Base-by-base conservation (phyloP, 371 early-diverging fungal species). In the Syncephalastrum racemosum region DNA sequence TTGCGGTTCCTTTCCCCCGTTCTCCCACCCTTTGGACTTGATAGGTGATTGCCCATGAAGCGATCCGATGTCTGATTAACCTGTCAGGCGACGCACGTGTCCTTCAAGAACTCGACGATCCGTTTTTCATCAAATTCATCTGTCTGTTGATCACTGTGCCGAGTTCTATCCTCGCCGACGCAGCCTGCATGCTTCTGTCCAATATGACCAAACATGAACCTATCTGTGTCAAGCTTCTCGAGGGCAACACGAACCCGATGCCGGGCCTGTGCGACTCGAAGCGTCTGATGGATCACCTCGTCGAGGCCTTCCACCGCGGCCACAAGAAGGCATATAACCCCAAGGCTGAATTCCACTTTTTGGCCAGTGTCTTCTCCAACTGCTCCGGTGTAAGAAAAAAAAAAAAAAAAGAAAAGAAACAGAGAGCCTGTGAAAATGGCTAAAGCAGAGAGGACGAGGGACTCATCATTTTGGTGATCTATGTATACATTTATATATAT, bases 291-390 rank as follows among this genome's bases (percentile, higher is more conserved):
- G 94, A 90, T 59, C 94, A 95, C 62, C 71, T 97, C 24, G 83
- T 90, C 2, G 94, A 94, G 55, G 84, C 89, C 12, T 97, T 95
- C 76, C 86, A 87, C 57, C 85, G 84, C 50, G 93, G 93, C 10
- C 83, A 83, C 54, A 82, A 88, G 46, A 86, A 82, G 51, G 71
- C 72, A 44, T 92, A 89, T 71, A 96, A 95, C 67, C 84, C 87
- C 42, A 68, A 87, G 40, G 96, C 97, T 16, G 81, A 85, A 46
- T 96, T 69, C 64, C 76, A 93, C 57, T 95, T 91, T 64, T 81
- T 97, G 62, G 90, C 92, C 27, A 91, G 92, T 48, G 95, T 95
- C 12, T 96, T 97, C 70, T 93, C 94, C 6, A 93, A 96, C 53
- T 67, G 95, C n/a, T 83, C 92, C 5, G 77, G 75, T 25, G 85